Conservation (phyloP, 2,329 filamentous ascomycete genomes). For the Trichophyton schoenleinii region DNA sequence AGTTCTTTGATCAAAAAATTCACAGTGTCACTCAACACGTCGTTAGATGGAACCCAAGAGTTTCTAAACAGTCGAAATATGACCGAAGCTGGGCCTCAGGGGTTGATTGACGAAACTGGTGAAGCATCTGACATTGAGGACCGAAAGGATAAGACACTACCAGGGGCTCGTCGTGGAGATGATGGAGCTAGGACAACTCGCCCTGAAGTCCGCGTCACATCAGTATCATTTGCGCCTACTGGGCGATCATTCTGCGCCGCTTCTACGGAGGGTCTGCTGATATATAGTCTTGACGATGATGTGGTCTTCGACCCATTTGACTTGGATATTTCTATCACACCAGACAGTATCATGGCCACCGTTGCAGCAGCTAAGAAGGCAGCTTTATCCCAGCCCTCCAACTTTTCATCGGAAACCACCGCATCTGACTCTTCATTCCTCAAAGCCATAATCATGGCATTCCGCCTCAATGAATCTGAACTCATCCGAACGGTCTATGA, state of each 20-base stretch:
- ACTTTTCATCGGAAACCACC: conserved; percentile 29
- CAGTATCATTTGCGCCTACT: conserved; percentile 76
- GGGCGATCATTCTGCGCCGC: conserved; percentile 88
- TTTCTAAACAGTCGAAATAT: conserved; percentile 87
- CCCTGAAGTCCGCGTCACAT: conserved; percentile 72
- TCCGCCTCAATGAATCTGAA: conserved; percentile 77
- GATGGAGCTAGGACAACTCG: conserved; percentile 62
- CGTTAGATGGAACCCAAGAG: conserved; percentile 88
- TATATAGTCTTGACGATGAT: conserved; percentile 79
- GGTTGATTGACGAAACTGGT: conserved; percentile 73
- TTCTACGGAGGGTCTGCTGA: conserved; percentile 82
- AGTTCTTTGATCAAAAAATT: conserved; percentile 89
- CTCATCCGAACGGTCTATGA: conserved; percentile 80
- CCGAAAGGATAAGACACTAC: conserved; percentile 63
- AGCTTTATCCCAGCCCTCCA: conserved; percentile 13
- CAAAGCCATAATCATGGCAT: conserved; percentile 91
- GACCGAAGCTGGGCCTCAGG: conserved; percentile 77
- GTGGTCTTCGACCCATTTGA: conserved; percentile 93
- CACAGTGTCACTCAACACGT: conserved; percentile 91
- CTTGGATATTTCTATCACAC: conserved; percentile 85
- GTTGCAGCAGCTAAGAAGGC: conserved; percentile 38
- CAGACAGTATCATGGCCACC: conserved; percentile 67
- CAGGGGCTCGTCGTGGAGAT: conserved; percentile 79
- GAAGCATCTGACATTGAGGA: conserved; percentile 84
- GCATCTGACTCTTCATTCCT: conserved; percentile 57